Evolutionary conservation across 257 asterid species (phyloP), one percentile per base, ranked within the genome.

Genomic region (Rauvolfia tetraphylla): DNA sequence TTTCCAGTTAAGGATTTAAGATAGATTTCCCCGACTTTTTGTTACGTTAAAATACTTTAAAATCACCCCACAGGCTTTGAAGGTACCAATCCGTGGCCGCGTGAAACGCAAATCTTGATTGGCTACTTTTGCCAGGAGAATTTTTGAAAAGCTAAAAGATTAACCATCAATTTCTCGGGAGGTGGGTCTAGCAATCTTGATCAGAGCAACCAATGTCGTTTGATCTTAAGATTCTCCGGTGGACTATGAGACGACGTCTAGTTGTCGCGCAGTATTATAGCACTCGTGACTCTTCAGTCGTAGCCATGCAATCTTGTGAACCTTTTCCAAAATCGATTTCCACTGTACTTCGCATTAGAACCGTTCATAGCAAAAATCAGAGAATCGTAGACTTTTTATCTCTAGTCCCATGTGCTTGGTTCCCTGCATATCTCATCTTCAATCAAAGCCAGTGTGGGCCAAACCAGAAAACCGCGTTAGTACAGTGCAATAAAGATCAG

Each of bases 361-460:
- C 61, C 59, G 46, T 59, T 54, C 44, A 59, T 51, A 33, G 48
- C 42, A 49, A 68, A 33, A 67, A 77, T 57, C 80, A 77, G 75
- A 76, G 75, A 41, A 56, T 69, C 69, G 61, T 69, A 59, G 80
- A 57, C 80, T 77, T 69, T 77, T 69, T 20, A 36, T 46, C 8
- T 68, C n/a, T 5, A 23, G 15, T 14, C 75, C 66, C 79, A 76
- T 76, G 79, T 76, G 74, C 77, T 20, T 56, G 29, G 23, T 70
- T 15, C 1, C 3, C 23, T 72, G 48, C 51, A 1, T 23, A 0
- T 6, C 48, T 18, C 31, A 1, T 3, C 42, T 3, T 38, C 54
- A 48, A 69, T 69, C 53, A 69, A 17, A 42, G n/a, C 56, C 29
- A 29, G 79, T 13, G 68, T 31, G 46, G 80, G 42, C 33, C 59